Percentiles rank a stretch among this genome's conserved stretches.
Evolutionary conservation across 2,329 filamentous ascomycete genomes (phyloP).

Genomic region (Cercospora zeina): DNA sequence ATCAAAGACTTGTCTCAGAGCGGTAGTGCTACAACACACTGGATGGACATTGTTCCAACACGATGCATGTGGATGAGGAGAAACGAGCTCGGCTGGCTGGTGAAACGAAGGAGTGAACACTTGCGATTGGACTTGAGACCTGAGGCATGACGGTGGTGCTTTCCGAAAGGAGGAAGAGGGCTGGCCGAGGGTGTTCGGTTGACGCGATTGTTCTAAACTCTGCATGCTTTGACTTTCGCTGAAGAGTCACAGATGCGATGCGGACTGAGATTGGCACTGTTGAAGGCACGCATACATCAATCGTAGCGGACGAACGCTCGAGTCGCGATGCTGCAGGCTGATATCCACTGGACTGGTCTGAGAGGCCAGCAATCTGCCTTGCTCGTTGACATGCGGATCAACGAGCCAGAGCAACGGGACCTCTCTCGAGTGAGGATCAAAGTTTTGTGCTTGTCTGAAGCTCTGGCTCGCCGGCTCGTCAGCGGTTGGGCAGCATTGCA

Average conservation of each 20-base stretch:
- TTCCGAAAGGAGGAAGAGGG: neutral
- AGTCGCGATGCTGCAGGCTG: constrained; percentile 3
- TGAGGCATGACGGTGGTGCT: constrained; percentile 23
- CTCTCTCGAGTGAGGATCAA: constrained; percentile 93
- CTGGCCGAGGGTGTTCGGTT: constrained; percentile 12
- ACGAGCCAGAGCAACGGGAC: constrained; percentile 58
- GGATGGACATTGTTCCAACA: constrained; percentile 53
- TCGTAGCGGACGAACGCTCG: neutral
- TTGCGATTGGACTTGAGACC: constrained; percentile 16
- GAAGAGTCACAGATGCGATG: constrained; percentile 5
- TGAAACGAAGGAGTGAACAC: constrained; percentile 32
- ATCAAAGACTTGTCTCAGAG: constrained; percentile 93
- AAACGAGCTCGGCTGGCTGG: constrained; percentile 26
- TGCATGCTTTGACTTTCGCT: constrained; percentile 26
- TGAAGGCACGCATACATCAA: constrained; percentile 10
- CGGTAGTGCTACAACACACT: constrained; percentile 64
- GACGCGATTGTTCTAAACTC: constrained; percentile 23
- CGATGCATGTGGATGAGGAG: constrained; percentile 55
- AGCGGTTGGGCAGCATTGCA: constrained; percentile 10
- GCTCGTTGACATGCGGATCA: constrained; percentile 16
- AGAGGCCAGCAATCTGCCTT: neutral
- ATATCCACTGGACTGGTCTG: neutral
- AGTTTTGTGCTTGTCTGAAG: constrained; percentile 81
- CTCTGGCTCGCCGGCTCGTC: constrained; percentile 33
- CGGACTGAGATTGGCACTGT: constrained; percentile 3